Evolutionary conservation across 306 rosid genomes (phyloP).

Genomic region (Cucurbita maxima): DNA sequence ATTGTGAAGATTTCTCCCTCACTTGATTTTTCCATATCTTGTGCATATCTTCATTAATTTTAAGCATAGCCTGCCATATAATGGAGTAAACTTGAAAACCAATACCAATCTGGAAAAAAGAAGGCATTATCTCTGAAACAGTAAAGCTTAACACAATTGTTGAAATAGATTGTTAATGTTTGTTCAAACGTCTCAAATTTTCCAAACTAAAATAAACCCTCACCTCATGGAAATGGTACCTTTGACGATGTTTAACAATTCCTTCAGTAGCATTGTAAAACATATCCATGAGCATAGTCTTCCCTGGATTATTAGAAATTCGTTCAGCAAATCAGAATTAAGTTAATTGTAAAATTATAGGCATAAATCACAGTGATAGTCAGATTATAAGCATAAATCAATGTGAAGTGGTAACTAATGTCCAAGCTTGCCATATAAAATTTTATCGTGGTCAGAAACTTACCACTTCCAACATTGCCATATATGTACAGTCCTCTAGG

Average conservation of each 20-base stretch:
- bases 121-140: not conserved
- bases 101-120: conserved; percentile 1
- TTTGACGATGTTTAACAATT: conserved; percentile 66
- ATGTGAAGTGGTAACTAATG: conserved; percentile 1
- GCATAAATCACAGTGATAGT: not conserved
- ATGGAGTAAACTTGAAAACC: conserved; percentile 3
- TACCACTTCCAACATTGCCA: conserved; percentile 96
- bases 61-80: conserved; percentile 78
- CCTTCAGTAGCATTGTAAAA: conserved; percentile 70
- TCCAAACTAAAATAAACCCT: conserved; percentile 15
- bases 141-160: not conserved
- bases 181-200: conserved; percentile 5
- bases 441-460: conserved; percentile 8
- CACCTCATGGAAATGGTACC: conserved; percentile 97
- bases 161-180: not conserved
- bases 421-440: conserved; percentile 5
- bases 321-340: not conserved
- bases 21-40: conserved; percentile 73
- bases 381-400: not conserved
- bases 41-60: conserved; percentile 94
- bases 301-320: conserved; percentile 37
- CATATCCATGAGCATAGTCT: conserved; percentile 99
- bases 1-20: conserved; percentile 58
- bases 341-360: not conserved
- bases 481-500: conserved; percentile 87